phyloP scores from a whole-genome alignment of 2,329 filamentous ascomycete species.

The Akanthomyces dipterigenus region DNA sequence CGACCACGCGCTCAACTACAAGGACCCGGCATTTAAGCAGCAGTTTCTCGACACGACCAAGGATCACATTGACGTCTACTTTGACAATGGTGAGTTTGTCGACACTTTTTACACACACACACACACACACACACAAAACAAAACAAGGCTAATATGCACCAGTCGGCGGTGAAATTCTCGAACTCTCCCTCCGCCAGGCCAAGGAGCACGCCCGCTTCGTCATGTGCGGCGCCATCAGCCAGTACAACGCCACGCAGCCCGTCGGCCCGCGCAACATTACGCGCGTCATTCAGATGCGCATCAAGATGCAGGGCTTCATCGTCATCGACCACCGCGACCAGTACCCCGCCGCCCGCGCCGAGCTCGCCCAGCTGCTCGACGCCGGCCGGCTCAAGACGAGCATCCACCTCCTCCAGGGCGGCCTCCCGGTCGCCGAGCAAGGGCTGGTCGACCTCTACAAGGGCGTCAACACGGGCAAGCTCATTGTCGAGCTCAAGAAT shows the following conservation, averaged over 20 bases:
- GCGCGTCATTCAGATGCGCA: slow-evolving; percentile 48
- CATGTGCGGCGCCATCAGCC: slow-evolving; percentile 65
- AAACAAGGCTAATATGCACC: not conserved
- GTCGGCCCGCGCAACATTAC: slow-evolving; percentile 51
- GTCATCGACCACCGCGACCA: slow-evolving; percentile 61
- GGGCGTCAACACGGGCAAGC: slow-evolving; percentile 64
- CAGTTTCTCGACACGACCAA: slow-evolving; percentile 54
- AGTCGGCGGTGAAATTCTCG: slow-evolving; percentile 64
- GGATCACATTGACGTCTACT: slow-evolving; percentile 61
- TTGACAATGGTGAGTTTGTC: slow-evolving; percentile 49
- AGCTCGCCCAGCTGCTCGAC: slow-evolving; percentile 61
- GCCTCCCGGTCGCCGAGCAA: slow-evolving; percentile 56
- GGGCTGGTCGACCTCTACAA: slow-evolving; percentile 59
- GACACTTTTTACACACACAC: no score
- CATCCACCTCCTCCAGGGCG: slow-evolving; percentile 65
- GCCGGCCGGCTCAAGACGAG: slow-evolving; percentile 68
- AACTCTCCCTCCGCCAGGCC: slow-evolving; percentile 57
- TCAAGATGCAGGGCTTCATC: slow-evolving; percentile 66
- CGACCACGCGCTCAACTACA: slow-evolving; percentile 64
- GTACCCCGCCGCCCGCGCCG: slow-evolving; percentile 50
- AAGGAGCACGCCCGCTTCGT: slow-evolving; percentile 60
- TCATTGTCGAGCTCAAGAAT: slow-evolving; percentile 26
- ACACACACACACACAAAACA: not conserved
- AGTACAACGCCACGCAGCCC: slow-evolving; percentile 55
- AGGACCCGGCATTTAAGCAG: slow-evolving; percentile 52